phyloP scores from a whole-genome alignment of 176 grass and related monocot species.

The Raddia guianensis region DNA sequence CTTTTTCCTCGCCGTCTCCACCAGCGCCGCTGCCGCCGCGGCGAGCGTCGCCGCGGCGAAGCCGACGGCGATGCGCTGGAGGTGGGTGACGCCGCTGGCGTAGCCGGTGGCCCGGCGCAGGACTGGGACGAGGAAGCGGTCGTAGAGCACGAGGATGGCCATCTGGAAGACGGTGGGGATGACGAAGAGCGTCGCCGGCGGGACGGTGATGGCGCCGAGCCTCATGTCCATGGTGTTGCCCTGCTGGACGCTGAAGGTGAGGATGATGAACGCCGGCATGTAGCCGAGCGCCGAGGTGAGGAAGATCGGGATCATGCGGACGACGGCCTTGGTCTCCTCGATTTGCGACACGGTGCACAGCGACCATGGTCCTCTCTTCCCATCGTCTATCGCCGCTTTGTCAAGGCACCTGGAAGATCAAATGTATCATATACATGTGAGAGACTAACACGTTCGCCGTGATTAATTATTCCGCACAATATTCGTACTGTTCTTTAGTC shows the following conservation, averaged over 20 bases:
- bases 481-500: no score
- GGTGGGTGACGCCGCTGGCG: slow-evolving; percentile 64
- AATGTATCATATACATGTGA: neutral
- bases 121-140: slow-evolving; percentile 59
- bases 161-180: slow-evolving; percentile 74
- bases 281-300: slow-evolving; percentile 59
- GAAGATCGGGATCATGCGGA: slow-evolving; percentile 76
- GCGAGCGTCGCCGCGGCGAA: slow-evolving; percentile 48
- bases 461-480: no score
- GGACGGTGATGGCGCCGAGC: slow-evolving; percentile 52
- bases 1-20: slow-evolving; percentile 55
- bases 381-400: slow-evolving; percentile 59
- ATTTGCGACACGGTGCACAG: slow-evolving; percentile 63
- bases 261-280: slow-evolving; percentile 48
- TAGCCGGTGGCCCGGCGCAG: slow-evolving; percentile 57
- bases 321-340: slow-evolving; percentile 82
- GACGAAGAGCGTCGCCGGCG: slow-evolving; percentile 67
- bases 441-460: neutral
- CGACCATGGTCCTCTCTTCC: slow-evolving; percentile 48
- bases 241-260: slow-evolving; percentile 83
- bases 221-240: slow-evolving; percentile 73
- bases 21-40: slow-evolving; percentile 50
- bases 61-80: slow-evolving; percentile 70
- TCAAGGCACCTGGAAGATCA: slow-evolving; percentile 60
- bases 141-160: slow-evolving; percentile 66